Conservation (phyloP, 495 filamentous ascomycete species). For the Talaromyces ruber region DNA sequence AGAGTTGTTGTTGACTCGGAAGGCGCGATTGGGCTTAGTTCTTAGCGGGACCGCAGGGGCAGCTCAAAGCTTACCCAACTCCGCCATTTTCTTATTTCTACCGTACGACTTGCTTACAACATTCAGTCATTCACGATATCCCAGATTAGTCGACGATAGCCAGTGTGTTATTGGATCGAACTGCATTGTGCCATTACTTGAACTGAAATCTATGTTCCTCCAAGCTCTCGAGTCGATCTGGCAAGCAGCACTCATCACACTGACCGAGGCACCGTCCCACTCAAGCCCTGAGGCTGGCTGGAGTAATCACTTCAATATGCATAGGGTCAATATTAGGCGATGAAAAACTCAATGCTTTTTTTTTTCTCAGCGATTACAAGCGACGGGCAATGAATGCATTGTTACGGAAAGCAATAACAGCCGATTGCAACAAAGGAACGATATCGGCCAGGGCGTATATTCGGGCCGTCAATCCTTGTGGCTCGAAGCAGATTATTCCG, state of each 20-base stretch:
- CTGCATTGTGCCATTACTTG: not conserved
- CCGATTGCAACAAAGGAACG: not conserved
- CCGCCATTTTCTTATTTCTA: not conserved
- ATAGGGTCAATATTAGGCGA: not conserved
- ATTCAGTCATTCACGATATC: not conserved
- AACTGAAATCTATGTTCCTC: not conserved
- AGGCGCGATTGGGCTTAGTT: not conserved
- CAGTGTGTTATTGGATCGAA: not conserved
- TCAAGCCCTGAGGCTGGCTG: not conserved
- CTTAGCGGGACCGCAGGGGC: not conserved
- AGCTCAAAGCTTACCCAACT: not conserved
- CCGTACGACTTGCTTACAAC: not conserved
- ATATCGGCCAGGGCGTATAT: not conserved
- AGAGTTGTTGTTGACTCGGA: not conserved
- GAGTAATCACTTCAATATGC: not conserved
- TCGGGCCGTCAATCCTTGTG: too few relatives aligned
- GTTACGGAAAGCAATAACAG: not conserved
- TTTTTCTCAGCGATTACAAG: not conserved
- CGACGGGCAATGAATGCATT: not conserved
- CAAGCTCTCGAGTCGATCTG: not conserved
- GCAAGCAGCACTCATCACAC: too few relatives aligned
- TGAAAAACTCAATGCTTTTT: not conserved
- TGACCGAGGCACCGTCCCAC: not conserved
- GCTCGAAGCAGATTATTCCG: too few relatives aligned
- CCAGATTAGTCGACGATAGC: not conserved